Base-by-base conservation (phyloP, 139 green algal genomes). In the Asterochloris sp. region DNA sequence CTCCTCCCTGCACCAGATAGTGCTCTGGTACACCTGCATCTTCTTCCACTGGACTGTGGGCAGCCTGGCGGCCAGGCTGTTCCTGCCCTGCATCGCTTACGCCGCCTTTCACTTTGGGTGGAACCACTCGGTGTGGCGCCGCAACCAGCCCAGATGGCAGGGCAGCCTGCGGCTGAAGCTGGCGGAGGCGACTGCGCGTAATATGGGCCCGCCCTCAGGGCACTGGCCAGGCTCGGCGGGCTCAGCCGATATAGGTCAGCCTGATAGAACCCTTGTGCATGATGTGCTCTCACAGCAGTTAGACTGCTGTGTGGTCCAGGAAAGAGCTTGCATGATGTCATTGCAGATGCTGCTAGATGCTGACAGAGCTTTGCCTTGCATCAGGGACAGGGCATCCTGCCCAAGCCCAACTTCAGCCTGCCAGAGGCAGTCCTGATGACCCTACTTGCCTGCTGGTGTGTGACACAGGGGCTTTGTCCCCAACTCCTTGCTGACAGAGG, bases 111-210 rank as follows among this genome's bases (percentile, higher is more conserved):
- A 69, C 60, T 80, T 80, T n/a, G 13, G 26, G 8, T 80, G 76
- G 76, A 80, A 69, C 76, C 54, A 80, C 60, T 69, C 60, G 60
- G 76, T 80, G 21, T 80, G 76, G 76, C 76, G 76, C 76, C 67
- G 68, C 76, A 80, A 80, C 60, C 23, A 62, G n/a, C n/a, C 24
- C 10, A 62, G 76, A 14, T 62, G n/a, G 13, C 76, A 61, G 12
- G 68, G 68, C 24, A n/a, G 60, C 23, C 38, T 62, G 12, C 60
- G 67, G 47, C 29, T 14, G 76, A 80, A n/a, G 29, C 23, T 80
- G 76, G 60, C 47, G 21, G 26, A 80, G 54, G 38, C 16, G 60
- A 54, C 38, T 54, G 38, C 38, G 38, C 38, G 38, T 54, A 54
- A 54, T 6, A 54, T 54, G 38, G 38, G 38, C 38, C 38, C 38